Base-by-base conservation (phyloP, 371 early-diverging fungal species). In the Apophysomyces variabilis region DNA sequence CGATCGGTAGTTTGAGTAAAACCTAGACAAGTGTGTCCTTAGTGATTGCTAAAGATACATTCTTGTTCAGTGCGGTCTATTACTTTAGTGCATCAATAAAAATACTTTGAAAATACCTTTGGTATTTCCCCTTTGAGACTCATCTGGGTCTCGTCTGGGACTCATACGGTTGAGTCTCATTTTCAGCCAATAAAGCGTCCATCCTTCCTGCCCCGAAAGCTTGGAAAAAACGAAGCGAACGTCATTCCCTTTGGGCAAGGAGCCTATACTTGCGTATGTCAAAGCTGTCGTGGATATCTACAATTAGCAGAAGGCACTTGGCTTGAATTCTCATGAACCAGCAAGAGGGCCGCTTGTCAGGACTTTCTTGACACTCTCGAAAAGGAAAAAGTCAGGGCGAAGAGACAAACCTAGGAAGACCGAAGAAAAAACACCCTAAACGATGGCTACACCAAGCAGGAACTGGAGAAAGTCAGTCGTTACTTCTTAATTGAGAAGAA, bases 371-470 rank as follows among this genome's bases (percentile, higher is more conserved):
- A 50, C 41, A 62, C 47, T 8, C 37, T 50, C 7, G 50, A 50
- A 7, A 50, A 50, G 21, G 21, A 26, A 18, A 50, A 38, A 8
- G 9, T n/a, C 13, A 54, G 16, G 16, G 4, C 26, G 18, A 36
- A 61, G 47, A 61, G 62, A 47, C 12, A 11, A 18, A 50, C 41
- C 13, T 35, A 37, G 38, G 62, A 62, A 62, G 38, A 62, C 12
- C 26, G 62, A 14, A 39, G 54, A 12, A 62, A 50, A 26, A 62
- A 38, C 16, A 62, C 62, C 5, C n/a, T 62, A 14, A 54, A 50
- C 14, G 62, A 62, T 38, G 62, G 50, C 14, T 62, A 62, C 54
- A 62, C 62, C 11, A 62, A 50, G 32, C 16, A 62, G 13, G 56
- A 62, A 50, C 18, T 56, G 56, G 38, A 47, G 35, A 47, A 38